Conservation (phyloP, 1,139 yeast species). For the Debaryomycetaceae sp. region DNA sequence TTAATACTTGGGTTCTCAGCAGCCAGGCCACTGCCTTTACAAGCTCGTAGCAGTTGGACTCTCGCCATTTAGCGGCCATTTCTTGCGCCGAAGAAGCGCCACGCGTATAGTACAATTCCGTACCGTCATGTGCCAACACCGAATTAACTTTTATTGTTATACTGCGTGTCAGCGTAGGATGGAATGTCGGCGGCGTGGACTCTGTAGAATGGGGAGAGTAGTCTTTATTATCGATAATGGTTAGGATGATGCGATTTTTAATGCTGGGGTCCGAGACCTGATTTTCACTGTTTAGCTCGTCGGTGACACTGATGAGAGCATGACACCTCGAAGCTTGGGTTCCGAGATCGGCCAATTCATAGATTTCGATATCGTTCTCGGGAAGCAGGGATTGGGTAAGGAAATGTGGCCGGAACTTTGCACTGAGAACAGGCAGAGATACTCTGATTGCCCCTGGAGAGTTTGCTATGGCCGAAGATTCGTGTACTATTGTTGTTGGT, state of each 20-base stretch:
- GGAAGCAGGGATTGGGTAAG: too few species aligned
- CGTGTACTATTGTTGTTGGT: not conserved
- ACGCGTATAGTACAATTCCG: slow-evolving; percentile 16
- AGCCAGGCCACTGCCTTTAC: slow-evolving; percentile 22
- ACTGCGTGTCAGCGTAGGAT: slow-evolving; percentile 6
- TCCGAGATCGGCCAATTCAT: slow-evolving; percentile 24
- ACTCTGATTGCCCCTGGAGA: slow-evolving; percentile 5
- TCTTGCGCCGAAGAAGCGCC: slow-evolving; percentile 24
- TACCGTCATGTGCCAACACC: slow-evolving; percentile 18
- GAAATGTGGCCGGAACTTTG: slow-evolving; percentile 17
- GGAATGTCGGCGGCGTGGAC: slow-evolving; percentile 16
- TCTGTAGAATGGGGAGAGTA: slow-evolving; percentile 28
- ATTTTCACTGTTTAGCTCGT: slow-evolving; percentile 12
- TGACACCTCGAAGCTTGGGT: slow-evolving; percentile 10
- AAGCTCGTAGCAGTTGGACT: slow-evolving; percentile 28
- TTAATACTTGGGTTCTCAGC: slow-evolving; percentile 13
- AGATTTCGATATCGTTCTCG: slow-evolving; percentile 17
- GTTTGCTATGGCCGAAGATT: not conserved
- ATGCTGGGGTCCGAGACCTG: slow-evolving; percentile 8
- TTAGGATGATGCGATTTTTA: slow-evolving; percentile 17
- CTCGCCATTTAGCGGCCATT: slow-evolving; percentile 18
- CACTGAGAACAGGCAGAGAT: slow-evolving; percentile 27
- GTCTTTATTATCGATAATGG: slow-evolving; percentile 30
- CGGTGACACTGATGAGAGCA: slow-evolving; percentile 21
- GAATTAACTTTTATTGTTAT: slow-evolving; percentile 29